Conservation (phyloP, 169 alveolate genomes). For the Amoebophrya sp. region DNA sequence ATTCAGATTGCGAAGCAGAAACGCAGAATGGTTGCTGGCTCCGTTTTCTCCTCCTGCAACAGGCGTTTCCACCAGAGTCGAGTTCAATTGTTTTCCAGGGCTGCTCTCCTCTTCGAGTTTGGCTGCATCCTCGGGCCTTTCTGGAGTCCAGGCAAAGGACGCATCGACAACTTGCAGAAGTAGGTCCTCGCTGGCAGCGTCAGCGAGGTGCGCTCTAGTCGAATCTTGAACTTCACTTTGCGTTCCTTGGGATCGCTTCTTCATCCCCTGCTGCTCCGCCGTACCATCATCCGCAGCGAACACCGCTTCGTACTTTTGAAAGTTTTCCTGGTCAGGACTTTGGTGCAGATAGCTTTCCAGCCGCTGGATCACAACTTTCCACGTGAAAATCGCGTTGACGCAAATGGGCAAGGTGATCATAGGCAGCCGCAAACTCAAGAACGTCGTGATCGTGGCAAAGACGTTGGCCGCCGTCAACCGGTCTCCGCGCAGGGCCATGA, state of each 20-base stretch:
- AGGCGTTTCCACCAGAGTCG: too few relatives aligned
- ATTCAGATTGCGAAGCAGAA: too few relatives aligned
- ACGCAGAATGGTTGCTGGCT: background rate
- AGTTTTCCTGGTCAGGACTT: background rate
- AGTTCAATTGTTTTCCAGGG: too few relatives aligned
- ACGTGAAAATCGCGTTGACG: background rate
- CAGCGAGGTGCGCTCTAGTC: too few relatives aligned
- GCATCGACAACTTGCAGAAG: background rate
- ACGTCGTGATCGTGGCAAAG: background rate
- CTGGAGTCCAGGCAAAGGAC: background rate
- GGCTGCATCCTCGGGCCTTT: too few relatives aligned
- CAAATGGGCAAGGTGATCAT: background rate
- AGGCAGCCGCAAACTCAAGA: background rate
- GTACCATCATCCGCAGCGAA: too few relatives aligned
- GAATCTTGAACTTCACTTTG: too few relatives aligned
- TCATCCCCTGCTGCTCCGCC: too few relatives aligned
- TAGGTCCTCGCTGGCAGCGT: too few relatives aligned
- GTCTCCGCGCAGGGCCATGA: background rate
- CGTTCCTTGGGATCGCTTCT: too few relatives aligned
- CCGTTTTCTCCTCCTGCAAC: background rate
- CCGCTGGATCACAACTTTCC: background rate
- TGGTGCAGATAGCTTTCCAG: background rate
- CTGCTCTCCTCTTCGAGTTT: background rate
- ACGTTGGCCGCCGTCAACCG: background rate
- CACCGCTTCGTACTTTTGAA: too few relatives aligned